These are phyloP conservation scores for Proliferodiscus dingleyae DNA, from an alignment of 2,329 filamentous ascomycete species.

Conservation along the genomic window DNA sequence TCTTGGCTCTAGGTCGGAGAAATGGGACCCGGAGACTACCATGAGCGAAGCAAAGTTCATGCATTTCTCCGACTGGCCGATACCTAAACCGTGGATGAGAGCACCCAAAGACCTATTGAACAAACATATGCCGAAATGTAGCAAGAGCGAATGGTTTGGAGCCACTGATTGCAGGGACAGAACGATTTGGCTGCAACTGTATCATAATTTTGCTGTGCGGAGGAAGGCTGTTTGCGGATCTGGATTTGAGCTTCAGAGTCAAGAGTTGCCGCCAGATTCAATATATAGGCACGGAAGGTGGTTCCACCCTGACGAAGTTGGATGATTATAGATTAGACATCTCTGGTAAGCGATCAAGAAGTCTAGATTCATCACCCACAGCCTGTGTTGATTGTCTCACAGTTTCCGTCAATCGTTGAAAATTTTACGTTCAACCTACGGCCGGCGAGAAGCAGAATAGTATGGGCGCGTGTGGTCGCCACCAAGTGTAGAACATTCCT, in stretches of 20 bases:
- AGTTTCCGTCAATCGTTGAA: too few relatives aligned
- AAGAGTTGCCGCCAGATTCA: conserved; percentile 15
- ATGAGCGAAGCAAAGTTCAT: conserved; percentile 50
- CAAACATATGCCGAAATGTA: conserved; percentile 27
- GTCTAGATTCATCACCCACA: too few relatives aligned
- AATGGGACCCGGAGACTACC: conserved; percentile 49
- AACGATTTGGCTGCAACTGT: conserved; percentile 24
- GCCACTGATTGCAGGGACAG: conserved; percentile 27
- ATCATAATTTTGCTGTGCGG: conserved; percentile 22
- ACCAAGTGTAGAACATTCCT: neutral
- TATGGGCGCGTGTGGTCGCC: too few relatives aligned
- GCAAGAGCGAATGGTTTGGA: conserved; percentile 26
- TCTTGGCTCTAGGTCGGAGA: conserved; percentile 41
- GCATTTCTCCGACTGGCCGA: conserved; percentile 57
- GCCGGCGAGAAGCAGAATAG: too few relatives aligned
- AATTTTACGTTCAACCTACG: too few relatives aligned
- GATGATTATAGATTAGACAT: too few relatives aligned
- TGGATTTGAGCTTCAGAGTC: conserved; percentile 24
- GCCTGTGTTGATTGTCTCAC: too few relatives aligned
- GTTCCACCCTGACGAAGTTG: conserved; percentile 20
- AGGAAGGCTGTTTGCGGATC: conserved; percentile 24
- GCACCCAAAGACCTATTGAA: conserved; percentile 25
- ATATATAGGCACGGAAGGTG: conserved; percentile 17
- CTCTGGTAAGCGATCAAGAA: too few relatives aligned
- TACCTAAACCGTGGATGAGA: conserved; percentile 52